Conservation (phyloP, 2,329 filamentous ascomycete genomes). For the Fusarium duplospermum region DNA sequence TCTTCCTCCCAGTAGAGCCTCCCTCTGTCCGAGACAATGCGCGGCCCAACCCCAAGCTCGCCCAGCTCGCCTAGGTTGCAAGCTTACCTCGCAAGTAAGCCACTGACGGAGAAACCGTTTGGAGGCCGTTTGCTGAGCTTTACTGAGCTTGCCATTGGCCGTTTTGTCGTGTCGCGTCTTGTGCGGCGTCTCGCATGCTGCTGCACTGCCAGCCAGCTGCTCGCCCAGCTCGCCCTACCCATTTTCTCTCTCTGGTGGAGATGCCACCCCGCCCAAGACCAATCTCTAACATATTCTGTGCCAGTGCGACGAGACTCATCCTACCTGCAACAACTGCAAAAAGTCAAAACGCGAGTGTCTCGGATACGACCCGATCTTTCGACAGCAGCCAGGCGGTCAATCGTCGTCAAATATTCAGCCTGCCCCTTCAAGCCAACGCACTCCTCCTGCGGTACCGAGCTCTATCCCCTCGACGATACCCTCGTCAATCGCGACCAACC, state of each 20-base stretch:
- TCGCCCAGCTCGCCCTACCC: slow-evolving; percentile 10
- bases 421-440: slow-evolving; percentile 47
- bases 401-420: slow-evolving; percentile 68
- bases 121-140: slow-evolving; percentile 13
- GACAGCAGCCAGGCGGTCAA: slow-evolving; percentile 78
- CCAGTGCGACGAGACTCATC: slow-evolving; percentile 93
- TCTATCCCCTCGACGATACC: slow-evolving; percentile 39
- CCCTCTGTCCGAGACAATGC: slow-evolving; percentile 18
- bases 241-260: slow-evolving; percentile 33
- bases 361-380: slow-evolving; percentile 90
- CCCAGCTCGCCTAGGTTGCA: background rate
- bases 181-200: slow-evolving; percentile 14
- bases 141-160: slow-evolving; percentile 31
- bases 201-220: slow-evolving; percentile 19
- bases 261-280: slow-evolving; percentile 30
- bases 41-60: slow-evolving; percentile 5
- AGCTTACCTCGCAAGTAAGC: slow-evolving; percentile 13
- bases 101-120: slow-evolving; percentile 14
- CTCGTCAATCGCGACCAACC: slow-evolving; percentile 39
- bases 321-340: slow-evolving; percentile 89
- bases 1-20: slow-evolving; percentile 33
- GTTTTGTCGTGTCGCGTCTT: slow-evolving; percentile 16
- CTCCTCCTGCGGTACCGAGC: slow-evolving; percentile 49
- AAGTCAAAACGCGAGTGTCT: slow-evolving; percentile 90
- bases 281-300: slow-evolving; percentile 43